Evolutionary conservation across 164 flowering plant genomes (phyloP), one percentile per base, ranked within the genome.

Genomic region (grape (Vitis vinifera)): DNA sequence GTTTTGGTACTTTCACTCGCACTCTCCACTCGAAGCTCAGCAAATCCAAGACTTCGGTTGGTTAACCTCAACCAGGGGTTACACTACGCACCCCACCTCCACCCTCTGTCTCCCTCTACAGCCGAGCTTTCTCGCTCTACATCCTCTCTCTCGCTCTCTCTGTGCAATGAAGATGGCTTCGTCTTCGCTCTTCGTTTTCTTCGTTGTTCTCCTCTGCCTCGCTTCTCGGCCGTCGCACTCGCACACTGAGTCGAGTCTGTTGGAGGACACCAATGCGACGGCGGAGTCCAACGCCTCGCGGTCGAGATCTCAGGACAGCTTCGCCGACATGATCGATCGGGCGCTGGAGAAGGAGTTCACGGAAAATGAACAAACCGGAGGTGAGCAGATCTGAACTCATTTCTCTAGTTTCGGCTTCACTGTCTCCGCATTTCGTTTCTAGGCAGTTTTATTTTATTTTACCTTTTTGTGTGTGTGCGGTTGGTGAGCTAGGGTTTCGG

Each of bases 271-370:
- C 65, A 78, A 75, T 74, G 75, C 75, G 65, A 80, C 65, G 48
- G 51, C 82, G 49, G 73, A 61, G 51, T 64, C 73, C 1, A 77
- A 75, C 59, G 64, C 29, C n/a, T 51, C 82, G 10, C 30, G 55
- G 30, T 55, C 77, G 49, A 72, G 73, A 70, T 77, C 85, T 27
- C 80, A 76, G 60, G 90, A 84, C 29, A 86, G 89, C 71, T 84
- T 92, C 47, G 94, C 96, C 10, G 87, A 85, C 70, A 89, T 91
- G 76, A 83, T 92, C 62, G 98, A 89, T 77, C 85, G 82, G 9
- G 98, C 96, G 19, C 80, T 92, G 19, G 91, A 87, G 77, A 89
- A 91, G 67, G 98, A 92, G 79, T 92, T 92, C 78, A 73, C 88
- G 11, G 96, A 91, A 69, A 90, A 71, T 62, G 85, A 91, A 23